Evolutionary conservation across 306 rosid genomes (phyloP), one percentile per base, ranked within the genome.

Genomic region (Cicer yamashitae): DNA sequence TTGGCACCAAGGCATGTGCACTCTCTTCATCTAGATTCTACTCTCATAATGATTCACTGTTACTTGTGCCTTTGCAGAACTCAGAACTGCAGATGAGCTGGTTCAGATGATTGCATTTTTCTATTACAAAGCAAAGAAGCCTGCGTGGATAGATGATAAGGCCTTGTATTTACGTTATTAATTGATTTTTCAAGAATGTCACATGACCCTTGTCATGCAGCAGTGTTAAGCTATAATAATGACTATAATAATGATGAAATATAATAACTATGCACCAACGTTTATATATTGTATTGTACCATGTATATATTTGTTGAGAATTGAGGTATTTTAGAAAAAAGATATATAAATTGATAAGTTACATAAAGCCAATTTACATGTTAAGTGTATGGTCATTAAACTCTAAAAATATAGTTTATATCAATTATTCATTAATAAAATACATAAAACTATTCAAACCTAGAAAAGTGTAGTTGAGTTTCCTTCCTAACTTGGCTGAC

Each of bases 41-140:
- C 37, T 61, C 46, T 58, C 64, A 38, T 68, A 13, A 15, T 73
- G 61, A 71, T 43, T 13, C 50, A 44, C 15, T 48, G 54, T 34
- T 53, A 40, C 22, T 41, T 50, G 14, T 67, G 57, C 57, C 50
- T 76, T 62, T 71, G 85, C 88, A 91, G 97, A 83, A 58, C 64
- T 84, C 68, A 85, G 93, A 54, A 84, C 84, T 8, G 85, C 92
- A 1, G 92, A 92, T 57, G 98, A 96, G 68, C 67, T 92, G 84
- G 98, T 96, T 77, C 89, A 86, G 47, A 92, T 90, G 96, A 96
- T 96, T 79, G 96, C 98, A 38, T 90, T 89, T 84, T 90, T 96
- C 86, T 96, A 90, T 79, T 92, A 92, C 88, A 96, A 90, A 57
- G 98, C 96, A 59, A 92, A 87, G 87, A 90, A 82, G 84, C 98